phyloP scores from a whole-genome alignment of 1,139 yeast genomes.

The Scheffersomyces illinoinensis region DNA sequence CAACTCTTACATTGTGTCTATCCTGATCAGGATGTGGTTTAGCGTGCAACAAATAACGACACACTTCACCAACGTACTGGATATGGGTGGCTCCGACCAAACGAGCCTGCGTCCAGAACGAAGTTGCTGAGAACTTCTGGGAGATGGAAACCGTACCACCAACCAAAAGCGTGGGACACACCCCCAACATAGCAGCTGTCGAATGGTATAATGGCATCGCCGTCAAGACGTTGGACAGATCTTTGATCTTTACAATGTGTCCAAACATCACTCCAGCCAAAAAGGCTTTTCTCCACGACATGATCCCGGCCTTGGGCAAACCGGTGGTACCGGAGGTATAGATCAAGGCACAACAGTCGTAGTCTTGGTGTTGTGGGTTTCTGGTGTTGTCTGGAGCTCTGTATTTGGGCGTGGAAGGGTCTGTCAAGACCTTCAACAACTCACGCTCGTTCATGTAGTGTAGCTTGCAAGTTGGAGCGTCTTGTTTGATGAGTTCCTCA shows the following conservation, averaged over 20 bases:
- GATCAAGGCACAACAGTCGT: constrained; percentile 69
- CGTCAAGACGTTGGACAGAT: constrained; percentile 66
- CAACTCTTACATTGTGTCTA: constrained; percentile 64
- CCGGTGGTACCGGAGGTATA: constrained; percentile 97
- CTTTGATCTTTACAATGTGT: constrained; percentile 61
- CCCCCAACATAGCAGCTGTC: constrained; percentile 87
- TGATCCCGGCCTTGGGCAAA: constrained; percentile 89
- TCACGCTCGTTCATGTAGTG: constrained; percentile 58
- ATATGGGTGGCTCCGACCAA: constrained; percentile 72
- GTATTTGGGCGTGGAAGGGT: constrained; percentile 50
- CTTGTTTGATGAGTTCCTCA: constrained; percentile 45
- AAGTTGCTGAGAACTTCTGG: constrained; percentile 78
- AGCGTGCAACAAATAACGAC: constrained; percentile 78
- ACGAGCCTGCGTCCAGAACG: constrained; percentile 90
- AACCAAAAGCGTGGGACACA: constrained; percentile 63
- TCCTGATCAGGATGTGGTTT: constrained; percentile 68
- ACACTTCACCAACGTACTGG: constrained; percentile 95
- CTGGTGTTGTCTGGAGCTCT: constrained; percentile 59
- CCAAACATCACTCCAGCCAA: constrained; percentile 75
- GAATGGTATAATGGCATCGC: constrained; percentile 97
- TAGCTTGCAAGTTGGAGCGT: constrained; percentile 43
- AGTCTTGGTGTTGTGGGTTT: constrained; percentile 56
- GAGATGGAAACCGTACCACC: constrained; percentile 80
- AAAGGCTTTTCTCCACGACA: constrained; percentile 84
- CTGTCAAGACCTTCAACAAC: constrained; percentile 41